Base-by-base conservation (phyloP, 805 yeast species). In the Saccharomycopsis fodiens region DNA sequence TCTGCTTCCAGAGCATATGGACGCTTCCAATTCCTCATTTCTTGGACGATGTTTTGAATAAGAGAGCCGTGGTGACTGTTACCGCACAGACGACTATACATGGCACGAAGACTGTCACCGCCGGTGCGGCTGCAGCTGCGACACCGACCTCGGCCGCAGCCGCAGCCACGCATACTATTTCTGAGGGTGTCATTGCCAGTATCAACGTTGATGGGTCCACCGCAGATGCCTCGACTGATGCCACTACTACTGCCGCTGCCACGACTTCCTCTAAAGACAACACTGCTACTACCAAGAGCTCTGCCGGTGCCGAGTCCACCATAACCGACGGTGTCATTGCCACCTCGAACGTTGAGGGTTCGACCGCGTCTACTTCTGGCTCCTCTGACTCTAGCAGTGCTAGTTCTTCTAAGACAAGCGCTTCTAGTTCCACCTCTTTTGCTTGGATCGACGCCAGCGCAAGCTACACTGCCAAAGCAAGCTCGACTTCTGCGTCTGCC, bases 131-230 rank as follows among this genome's bases (percentile, higher is more conserved):
- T 8, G 37, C 37, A 34, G 12, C 29, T 10, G 10, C 29, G 6
- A 7, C 29, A 7, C 46, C 41, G 2, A n/a, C 29, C 3, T 31
- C 45, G 20, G 32, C 29, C 29, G 10, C 29, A 7, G 6, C 29
- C 10, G 49, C 41, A 2, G 19, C 29, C 3, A 34, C 45, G 20
- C 36, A 46, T 5, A 46, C 50, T 7, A 22, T 32, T 35, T 30
- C 19, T 19, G 12, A 41, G n/a, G 38, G 38, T 27, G 31, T 44
- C 15, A 16, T 44, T 8, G 44, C 46, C 31, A 27, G 43, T 31
- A 19, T 42, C 17, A 46, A 32, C n/a, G 47, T 51, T 20, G 49
- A 51, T 17, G 41, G 37, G n/a, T 38, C 22, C 21, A 32, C 32
- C 10, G 37, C 41, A 20, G 17, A 25, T 19, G 22, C 7, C 15